Evolutionary conservation across 345 rosid species (phyloP).

Genomic region (Dimocarpus longan): DNA sequence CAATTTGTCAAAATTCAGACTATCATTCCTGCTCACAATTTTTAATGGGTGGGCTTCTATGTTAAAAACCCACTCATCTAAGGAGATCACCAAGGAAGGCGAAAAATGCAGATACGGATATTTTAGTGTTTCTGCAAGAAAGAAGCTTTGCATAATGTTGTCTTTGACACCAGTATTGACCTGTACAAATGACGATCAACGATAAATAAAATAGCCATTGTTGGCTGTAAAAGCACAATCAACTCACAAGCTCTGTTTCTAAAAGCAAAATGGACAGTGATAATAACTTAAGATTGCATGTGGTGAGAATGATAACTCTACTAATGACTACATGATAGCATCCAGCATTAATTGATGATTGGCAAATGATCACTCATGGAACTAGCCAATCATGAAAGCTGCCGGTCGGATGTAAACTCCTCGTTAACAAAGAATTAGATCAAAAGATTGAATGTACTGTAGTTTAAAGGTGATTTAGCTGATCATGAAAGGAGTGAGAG

Average conservation of each 20-base stretch:
- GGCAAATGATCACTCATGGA: no score
- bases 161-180: slow-evolving; percentile 84
- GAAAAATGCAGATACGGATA: slow-evolving; percentile 90
- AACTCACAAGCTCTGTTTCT: neutral
- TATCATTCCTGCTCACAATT: slow-evolving; percentile 55
- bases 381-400: no score
- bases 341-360: no score
- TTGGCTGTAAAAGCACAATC: neutral
- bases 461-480: neutral
- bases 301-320: no score
- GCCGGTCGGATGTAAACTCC: neutral
- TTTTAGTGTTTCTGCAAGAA: slow-evolving; percentile 91
- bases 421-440: neutral
- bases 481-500: neutral
- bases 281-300: no score
- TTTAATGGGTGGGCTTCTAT: slow-evolving; percentile 89
- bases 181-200: slow-evolving; percentile 36
- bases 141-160: slow-evolving; percentile 97
- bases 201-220: neutral
- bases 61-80: slow-evolving; percentile 97
- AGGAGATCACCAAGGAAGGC: slow-evolving; percentile 71
- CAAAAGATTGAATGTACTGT: neutral
- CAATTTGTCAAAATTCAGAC: slow-evolving; percentile 19
- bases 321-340: no score
- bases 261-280: no score